Percentiles rank a stretch among this genome's conserved stretches.
Conservation (phyloP, 1,284 basidiomycete genomes). For the Trichosporon faecale region DNA sequence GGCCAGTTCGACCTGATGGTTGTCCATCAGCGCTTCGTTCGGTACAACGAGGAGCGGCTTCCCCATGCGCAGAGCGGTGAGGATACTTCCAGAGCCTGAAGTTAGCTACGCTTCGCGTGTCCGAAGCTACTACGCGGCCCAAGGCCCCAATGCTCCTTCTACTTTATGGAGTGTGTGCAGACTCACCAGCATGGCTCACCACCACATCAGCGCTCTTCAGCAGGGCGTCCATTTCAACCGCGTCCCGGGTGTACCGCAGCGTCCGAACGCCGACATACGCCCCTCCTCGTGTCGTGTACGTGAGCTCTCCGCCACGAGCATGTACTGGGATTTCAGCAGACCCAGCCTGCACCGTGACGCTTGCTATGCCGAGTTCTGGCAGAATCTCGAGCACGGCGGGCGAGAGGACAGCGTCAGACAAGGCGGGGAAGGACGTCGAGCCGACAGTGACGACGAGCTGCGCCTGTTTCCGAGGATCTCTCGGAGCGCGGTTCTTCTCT, state of each 20-base stretch:
- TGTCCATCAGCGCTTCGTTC: conserved; percentile 82
- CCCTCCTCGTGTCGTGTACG: conserved; percentile 44
- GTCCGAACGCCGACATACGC: conserved; percentile 61
- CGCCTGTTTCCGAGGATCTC: background rate
- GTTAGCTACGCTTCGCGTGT: background rate
- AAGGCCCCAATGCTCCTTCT: background rate
- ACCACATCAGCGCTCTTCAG: conserved; percentile 69
- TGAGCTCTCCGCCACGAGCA: conserved; percentile 19
- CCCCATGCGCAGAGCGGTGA: conserved; percentile 70
- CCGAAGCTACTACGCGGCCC: background rate
- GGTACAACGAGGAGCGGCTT: conserved; percentile 83
- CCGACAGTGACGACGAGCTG: conserved; percentile 78
- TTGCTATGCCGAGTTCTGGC: conserved; percentile 58
- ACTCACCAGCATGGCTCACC: conserved; percentile 86
- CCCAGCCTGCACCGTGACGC: conserved; percentile 72
- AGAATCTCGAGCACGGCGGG: conserved; percentile 60
- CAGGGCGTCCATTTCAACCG: conserved; percentile 58
- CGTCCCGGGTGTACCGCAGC: conserved; percentile 68
- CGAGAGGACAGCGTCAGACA: conserved; percentile 66
- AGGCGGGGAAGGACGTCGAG: conserved; percentile 75
- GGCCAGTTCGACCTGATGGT: conserved; percentile 90
- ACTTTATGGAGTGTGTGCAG: background rate
- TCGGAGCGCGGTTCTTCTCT: background rate
- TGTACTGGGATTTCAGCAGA: conserved; percentile 53
- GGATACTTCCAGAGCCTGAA: conserved; percentile 87